Evolutionary conservation across 1,284 basidiomycete genomes (phyloP), one percentile per base, ranked within the genome.

Genomic region (Trichosporon ovoides): DNA sequence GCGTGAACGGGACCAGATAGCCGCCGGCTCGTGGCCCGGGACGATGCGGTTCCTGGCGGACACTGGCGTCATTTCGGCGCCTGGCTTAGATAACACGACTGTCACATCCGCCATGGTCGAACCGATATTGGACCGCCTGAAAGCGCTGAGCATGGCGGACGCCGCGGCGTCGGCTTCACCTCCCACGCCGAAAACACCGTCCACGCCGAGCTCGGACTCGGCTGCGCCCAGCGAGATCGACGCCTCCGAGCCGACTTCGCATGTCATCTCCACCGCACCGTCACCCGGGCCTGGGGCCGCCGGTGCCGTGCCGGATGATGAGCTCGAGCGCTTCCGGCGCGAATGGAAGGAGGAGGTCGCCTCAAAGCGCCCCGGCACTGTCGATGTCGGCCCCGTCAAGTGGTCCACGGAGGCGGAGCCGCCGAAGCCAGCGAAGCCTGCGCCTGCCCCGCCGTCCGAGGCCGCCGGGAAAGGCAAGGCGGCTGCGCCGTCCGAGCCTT

Each of bases 281-380:
- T n/a, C 53, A 1, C 53, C 60, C 10, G 49, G 56, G 24, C 38
- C 38, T 16, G 16, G n/a, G 5, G 54, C 48, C 48, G 35, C 35
- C 20, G 51, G n/a, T 1, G 55, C 50, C 2, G 61, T 46, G 9
- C 40, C 55, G 18, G 63, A 64, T 11, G 82, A 83, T 4, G 85
- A 86, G 64, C 83, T 91, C 58, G 83, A 80, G 12, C 74, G 76
- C 46, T 89, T 93, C 74, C 82, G 88, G 71, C 81, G 84, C 58
- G 82, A 84, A 78, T 93, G 88, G 88, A 82, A 81, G 60, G 82
- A 81, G 51, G 90, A 87, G 72, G 83, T 87, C 2, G 63, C 64
- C 12, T 49, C 48, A 18, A 53, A 55, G 36, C 56, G 60, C 7
- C 53, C 35, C 33, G 52, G 19, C 14, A 59, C 43, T 38, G 57